Percentiles rank a stretch among this genome's conserved stretches.
These are phyloP conservation scores for Calonectria pauciramosa DNA, from an alignment of 2,329 filamentous ascomycete genomes.

Conservation along the genomic window DNA sequence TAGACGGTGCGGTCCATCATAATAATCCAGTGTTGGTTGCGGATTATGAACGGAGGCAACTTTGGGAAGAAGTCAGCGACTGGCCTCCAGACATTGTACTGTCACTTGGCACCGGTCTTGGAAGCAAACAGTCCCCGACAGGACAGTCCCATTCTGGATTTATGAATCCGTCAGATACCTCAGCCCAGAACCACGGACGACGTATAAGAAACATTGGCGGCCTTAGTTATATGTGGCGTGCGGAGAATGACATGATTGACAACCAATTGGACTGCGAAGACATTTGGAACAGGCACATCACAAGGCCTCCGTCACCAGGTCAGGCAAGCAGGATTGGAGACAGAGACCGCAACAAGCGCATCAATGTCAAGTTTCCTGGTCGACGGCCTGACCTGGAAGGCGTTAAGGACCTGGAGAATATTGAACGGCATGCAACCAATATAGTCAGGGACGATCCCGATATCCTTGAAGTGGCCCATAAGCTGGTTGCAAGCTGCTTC, in stretches of 20 bases:
- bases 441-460: not conserved
- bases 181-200: not conserved
- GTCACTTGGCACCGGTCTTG: constrained; percentile 8
- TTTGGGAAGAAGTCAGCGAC: constrained; percentile 12
- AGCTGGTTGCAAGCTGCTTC: constrained; percentile 18
- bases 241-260: constrained; percentile 4
- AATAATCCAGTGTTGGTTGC: constrained; percentile 8
- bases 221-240: not conserved
- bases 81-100: constrained; percentile 11
- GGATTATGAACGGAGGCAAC: constrained; percentile 6
- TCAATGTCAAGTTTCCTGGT: constrained; percentile 3
- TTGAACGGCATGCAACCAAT: not conserved
- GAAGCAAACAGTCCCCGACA: not conserved
- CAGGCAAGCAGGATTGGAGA: not conserved
- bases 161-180: not conserved
- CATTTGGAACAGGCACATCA: not conserved
- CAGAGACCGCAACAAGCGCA: not conserved
- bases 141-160: not conserved
- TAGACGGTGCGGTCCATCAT: not conserved
- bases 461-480: constrained; percentile 3
- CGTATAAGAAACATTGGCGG: not conserved
- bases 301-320: not conserved
- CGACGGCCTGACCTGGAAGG: not conserved
- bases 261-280: constrained; percentile 5
- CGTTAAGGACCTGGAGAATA: not conserved